Evolutionary conservation across 176 grass and related monocot species (phyloP), one percentile per base, ranked within the genome.

Genomic region (Phragmites australis): DNA sequence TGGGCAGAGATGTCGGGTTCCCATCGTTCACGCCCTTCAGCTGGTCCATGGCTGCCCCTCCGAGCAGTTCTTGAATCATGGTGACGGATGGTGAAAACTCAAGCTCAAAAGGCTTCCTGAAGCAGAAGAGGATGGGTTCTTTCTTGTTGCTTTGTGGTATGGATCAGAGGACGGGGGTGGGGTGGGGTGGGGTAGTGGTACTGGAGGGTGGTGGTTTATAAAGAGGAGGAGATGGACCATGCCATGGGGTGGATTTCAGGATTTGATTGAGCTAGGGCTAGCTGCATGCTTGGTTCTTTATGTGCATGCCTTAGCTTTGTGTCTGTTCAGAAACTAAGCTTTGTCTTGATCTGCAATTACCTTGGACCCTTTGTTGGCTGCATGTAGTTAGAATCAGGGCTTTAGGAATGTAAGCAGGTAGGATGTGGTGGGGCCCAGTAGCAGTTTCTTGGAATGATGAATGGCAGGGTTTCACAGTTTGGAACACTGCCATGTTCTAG

Each of bases 21-120:
- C 2, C 65, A 0, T 46, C 42, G 68, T 47, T 72, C 27, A 51
- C 9, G 42, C 77, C 34, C 82, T 85, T 91, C 23, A 81, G 78
- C 66, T 91, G 85, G 71, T 85, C 82, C 82, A 91, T 82, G 65
- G 82, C 16, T 73, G 87, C 68, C 26, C 89, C 89, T 67, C 72
- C 85, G 25, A 91, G 85, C 47, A 91, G 82, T 87, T 91, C 89
- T 82, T 91, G 89, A 77, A 91, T 88, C 89, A 91, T 91, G 72
- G 78, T 78, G 82, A 41, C 23, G 87, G 48, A 63, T 44, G 55
- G 30, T 15, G 54, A 55, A 55, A 68, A 8, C 60, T 43, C 32
- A 29, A 53, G 17, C 72, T 79, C 29, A 79, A 81, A 79, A 84
- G 80, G 55, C 76, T 91, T 91, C 84, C 70, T 76, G 80, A 25